Evolutionary conservation across 768 basidiomycete species (phyloP).

Genomic region (Mycena metata): DNA sequence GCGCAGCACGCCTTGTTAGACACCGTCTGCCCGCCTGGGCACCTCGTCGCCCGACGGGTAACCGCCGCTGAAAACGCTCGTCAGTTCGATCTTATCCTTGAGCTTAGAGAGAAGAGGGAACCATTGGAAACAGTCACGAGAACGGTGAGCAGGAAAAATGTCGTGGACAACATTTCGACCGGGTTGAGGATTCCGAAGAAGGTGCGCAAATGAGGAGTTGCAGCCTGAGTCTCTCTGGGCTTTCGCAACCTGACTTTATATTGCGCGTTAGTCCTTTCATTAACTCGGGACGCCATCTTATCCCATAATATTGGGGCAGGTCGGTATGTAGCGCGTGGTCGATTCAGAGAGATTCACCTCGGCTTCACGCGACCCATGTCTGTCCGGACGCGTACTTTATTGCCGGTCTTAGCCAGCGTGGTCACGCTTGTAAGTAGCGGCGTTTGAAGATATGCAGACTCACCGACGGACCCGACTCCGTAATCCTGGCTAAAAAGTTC

Average conservation of each 20-base stretch:
- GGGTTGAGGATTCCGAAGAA: neutral
- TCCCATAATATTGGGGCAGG: neutral
- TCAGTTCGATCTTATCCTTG: neutral
- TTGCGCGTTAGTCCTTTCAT: too few species aligned
- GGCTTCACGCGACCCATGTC: neutral
- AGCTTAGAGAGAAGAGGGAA: neutral
- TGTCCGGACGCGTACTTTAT: neutral
- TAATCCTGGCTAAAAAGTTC: too few species aligned
- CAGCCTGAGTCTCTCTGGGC: conserved; percentile 6
- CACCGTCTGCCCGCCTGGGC: conserved; percentile 31
- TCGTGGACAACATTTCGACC: conserved; percentile 4
- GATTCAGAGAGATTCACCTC: neutral
- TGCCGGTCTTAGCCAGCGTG: neutral
- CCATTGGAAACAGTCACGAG: conserved; percentile 1
- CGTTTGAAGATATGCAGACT: neutral
- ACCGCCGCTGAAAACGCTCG: conserved; percentile 12
- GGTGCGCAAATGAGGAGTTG: conserved; percentile 1
- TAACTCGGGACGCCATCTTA: neutral
- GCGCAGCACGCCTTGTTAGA: conserved; percentile 37
- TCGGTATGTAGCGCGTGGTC: neutral
- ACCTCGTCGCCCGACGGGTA: conserved; percentile 13
- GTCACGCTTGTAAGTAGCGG: neutral
- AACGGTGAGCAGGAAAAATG: neutral
- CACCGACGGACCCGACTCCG: neutral
- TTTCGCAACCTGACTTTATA: neutral